Conservation (phyloP, 2,329 filamentous ascomycete species). For the Fusarium sp. region DNA sequence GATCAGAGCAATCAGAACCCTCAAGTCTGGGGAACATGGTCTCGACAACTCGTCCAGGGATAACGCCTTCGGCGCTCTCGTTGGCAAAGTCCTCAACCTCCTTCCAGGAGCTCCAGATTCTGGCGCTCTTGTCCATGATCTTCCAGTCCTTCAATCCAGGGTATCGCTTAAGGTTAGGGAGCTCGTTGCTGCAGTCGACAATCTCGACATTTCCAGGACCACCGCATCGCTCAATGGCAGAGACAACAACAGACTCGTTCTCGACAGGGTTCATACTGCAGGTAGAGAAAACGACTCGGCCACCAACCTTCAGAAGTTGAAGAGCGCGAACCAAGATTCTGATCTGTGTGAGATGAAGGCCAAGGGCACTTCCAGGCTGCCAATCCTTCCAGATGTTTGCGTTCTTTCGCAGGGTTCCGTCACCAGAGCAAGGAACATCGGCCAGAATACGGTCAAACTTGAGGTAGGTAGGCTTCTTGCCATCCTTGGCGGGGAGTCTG, state of each 20-base stretch:
- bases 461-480: constrained; percentile 77
- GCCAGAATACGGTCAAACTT: constrained; percentile 98
- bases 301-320: constrained; percentile 95
- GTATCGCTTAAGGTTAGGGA: constrained; percentile 81
- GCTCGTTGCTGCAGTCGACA: constrained; percentile 82
- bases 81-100: constrained; percentile 80
- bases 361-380: constrained; percentile 87
- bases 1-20: constrained; percentile 66
- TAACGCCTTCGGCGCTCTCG: constrained; percentile 65
- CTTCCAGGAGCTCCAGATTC: constrained; percentile 84
- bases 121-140: constrained; percentile 88
- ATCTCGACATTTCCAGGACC: constrained; percentile 85
- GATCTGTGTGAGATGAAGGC: constrained; percentile 87
- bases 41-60: constrained; percentile 77
- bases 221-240: constrained; percentile 90
- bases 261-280: constrained; percentile 99
- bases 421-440: constrained; percentile 96
- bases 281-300: constrained; percentile 95
- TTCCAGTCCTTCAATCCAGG: constrained; percentile 87
- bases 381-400: constrained; percentile 95
- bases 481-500: constrained; percentile 75
- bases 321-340: constrained; percentile 91
- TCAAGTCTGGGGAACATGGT: constrained; percentile 84
- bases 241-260: constrained; percentile 91
- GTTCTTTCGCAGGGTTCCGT: constrained; percentile 95